These are phyloP conservation scores for Carallia pectinifolia DNA, from an alignment of 345 rosid genomes.

Conservation along the genomic window DNA sequence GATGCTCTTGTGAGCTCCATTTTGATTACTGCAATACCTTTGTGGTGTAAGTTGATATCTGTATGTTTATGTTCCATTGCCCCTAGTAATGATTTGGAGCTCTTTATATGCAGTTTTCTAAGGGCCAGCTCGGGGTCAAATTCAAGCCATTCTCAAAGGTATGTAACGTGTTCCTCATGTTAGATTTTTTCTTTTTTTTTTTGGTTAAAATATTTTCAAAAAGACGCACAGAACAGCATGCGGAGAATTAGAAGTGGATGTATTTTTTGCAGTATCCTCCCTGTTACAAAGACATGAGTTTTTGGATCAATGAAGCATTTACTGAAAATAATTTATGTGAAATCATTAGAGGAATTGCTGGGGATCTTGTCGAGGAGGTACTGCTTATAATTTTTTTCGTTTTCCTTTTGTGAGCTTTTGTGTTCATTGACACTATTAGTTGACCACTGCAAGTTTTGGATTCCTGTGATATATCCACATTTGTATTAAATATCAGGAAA, in stretches of 20 bases:
- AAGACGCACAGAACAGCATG: neutral
- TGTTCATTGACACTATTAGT: no score
- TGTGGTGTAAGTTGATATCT: neutral
- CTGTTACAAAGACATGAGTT: conserved; percentile 93
- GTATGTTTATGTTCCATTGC: neutral
- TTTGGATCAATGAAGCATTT: conserved; percentile 89
- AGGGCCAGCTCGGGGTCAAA: conserved; percentile 78
- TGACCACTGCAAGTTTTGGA: no score
- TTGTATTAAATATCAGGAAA: no score
- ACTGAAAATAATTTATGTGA: conserved; percentile 96
- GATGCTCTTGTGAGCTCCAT: neutral
- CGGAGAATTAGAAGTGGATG: conserved; percentile 6
- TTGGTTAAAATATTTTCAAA: neutral
- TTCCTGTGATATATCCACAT: no score
- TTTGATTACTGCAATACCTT: neutral
- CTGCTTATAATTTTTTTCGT: neutral
- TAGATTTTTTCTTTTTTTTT: neutral
- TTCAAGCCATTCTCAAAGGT: conserved; percentile 98
- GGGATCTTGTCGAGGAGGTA: conserved; percentile 98
- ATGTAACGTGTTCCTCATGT: neutral
- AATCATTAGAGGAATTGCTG: conserved; percentile 84
- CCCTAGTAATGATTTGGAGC: conserved; percentile 7
- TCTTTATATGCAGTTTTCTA: conserved; percentile 49
- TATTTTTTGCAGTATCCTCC: conserved; percentile 77
- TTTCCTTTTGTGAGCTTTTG: neutral